Conservation (phyloP, 2,329 filamentous ascomycete genomes). For the Penicillium occitanis region DNA sequence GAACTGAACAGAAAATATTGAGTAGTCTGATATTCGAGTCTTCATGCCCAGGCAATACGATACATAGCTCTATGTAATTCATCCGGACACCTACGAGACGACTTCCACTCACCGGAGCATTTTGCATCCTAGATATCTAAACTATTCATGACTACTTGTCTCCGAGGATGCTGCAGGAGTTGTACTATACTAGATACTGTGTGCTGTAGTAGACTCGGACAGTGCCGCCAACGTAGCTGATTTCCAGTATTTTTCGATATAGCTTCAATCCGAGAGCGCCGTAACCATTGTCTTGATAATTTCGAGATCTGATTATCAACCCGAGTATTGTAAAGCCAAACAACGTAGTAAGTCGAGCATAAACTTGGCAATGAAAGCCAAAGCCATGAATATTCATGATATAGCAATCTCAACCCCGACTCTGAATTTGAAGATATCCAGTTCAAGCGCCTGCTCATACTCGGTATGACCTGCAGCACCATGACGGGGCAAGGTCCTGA, state of each 20-base stretch:
- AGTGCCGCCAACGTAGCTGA: background rate
- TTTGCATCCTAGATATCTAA: background rate
- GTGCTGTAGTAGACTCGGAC: background rate
- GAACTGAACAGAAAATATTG: background rate
- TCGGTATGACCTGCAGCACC: background rate
- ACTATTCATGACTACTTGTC: background rate
- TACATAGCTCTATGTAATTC: background rate
- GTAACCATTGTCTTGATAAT: background rate
- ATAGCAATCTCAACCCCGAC: background rate
- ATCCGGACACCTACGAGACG: background rate
- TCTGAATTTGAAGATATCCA: background rate
- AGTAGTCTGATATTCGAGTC: background rate
- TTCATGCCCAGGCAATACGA: background rate
- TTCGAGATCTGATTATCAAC: background rate
- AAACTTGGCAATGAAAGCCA: background rate
- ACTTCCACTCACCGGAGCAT: background rate
- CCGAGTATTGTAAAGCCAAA: background rate
- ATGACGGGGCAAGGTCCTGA: background rate
- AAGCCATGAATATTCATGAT: background rate
- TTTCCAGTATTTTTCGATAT: background rate
- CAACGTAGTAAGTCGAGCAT: background rate
- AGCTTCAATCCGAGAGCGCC: background rate
- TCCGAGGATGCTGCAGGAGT: background rate
- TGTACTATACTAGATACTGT: background rate
- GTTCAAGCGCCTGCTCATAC: background rate